Percentiles rank a stretch among this genome's conserved stretches.
Evolutionary conservation across 208 protist genomes (phyloP).

Genomic region (Trypanosoma cruzi): DNA sequence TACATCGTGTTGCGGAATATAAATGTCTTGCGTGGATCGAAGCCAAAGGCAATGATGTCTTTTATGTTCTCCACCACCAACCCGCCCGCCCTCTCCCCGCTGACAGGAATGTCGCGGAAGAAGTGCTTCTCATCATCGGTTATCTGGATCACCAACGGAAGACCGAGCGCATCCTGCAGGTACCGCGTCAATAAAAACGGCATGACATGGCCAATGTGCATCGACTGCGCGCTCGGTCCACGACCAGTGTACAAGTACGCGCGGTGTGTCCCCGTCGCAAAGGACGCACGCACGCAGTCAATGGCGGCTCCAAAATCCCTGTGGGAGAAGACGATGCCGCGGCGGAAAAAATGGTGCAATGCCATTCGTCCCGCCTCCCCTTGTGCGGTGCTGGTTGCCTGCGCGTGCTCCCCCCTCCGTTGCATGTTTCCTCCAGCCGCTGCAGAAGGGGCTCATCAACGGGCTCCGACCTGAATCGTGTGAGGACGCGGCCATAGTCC

Average conservation of each 20-base stretch:
- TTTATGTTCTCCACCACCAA: constrained; percentile 97
- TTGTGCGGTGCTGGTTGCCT: background rate
- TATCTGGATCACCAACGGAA: constrained; percentile 99
- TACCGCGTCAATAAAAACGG: constrained; percentile 99
- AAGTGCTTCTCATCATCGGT: constrained; percentile 99
- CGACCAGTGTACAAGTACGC: constrained; percentile 99
- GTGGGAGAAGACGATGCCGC: constrained; percentile 98
- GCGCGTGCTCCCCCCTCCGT: background rate
- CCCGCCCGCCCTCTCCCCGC: constrained; percentile 69
- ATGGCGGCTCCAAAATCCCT: constrained; percentile 96
- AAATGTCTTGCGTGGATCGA: constrained; percentile 98
- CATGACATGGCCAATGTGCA: constrained; percentile 99
- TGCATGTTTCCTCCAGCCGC: constrained; percentile 36
- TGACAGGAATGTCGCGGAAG: constrained; percentile 94
- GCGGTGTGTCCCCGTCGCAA: constrained; percentile 57
- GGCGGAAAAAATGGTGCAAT: constrained; percentile 93
- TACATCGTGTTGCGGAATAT: constrained; percentile 99
- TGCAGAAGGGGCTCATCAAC: constrained; percentile 47
- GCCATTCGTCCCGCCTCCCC: background rate
- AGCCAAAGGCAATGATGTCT: constrained; percentile 99
- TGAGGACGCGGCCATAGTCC: constrained; percentile 84
- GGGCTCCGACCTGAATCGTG: constrained; percentile 75
- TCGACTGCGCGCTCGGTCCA: constrained; percentile 95
- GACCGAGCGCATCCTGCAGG: constrained; percentile 98
- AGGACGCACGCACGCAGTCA: constrained; percentile 53